Conservation (phyloP, 805 yeast genomes). For the Schwanniomyces occidentalis region DNA sequence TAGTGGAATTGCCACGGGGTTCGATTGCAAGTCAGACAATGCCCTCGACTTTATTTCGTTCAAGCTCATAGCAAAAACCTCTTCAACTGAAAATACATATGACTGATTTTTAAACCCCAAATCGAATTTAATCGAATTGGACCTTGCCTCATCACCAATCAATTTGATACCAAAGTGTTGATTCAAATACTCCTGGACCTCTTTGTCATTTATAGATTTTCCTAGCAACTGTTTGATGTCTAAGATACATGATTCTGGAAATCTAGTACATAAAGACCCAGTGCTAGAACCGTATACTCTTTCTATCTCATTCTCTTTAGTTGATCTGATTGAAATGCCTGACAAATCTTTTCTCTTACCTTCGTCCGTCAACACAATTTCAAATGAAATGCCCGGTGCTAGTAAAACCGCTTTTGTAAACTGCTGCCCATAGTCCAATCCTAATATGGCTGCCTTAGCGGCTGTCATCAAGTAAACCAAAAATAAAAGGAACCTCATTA, state of each 20-base stretch:
- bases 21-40: slow-evolving; percentile 53
- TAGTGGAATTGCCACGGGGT: slow-evolving; percentile 47
- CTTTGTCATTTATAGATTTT: slow-evolving; percentile 46
- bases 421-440: slow-evolving; percentile 88
- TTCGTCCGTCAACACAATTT: slow-evolving; percentile 84
- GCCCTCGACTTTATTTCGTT: slow-evolving; percentile 68
- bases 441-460: slow-evolving; percentile 66
- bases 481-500: slow-evolving; percentile 10
- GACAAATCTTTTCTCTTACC: slow-evolving; percentile 87
- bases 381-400: slow-evolving; percentile 89
- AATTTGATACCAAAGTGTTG: slow-evolving; percentile 64
- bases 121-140: slow-evolving; percentile 57
- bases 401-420: slow-evolving; percentile 83
- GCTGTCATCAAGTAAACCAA: slow-evolving; percentile 13
- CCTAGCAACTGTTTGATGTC: slow-evolving; percentile 77
- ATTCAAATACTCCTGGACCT: slow-evolving; percentile 46
- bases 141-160: slow-evolving; percentile 36
- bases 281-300: slow-evolving; percentile 81
- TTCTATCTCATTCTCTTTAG: slow-evolving; percentile 49
- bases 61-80: slow-evolving; percentile 79
- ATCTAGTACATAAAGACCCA: slow-evolving; percentile 64
- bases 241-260: slow-evolving; percentile 68
- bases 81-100: slow-evolving; percentile 58
- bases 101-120: slow-evolving; percentile 36
- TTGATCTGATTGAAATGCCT: slow-evolving; percentile 65